A percentile compares a stretch with the other conserved stretches of the same genome.
Evolutionary conservation across 1,139 yeast species (phyloP).

Genomic region (Zygoascus meyerae): DNA sequence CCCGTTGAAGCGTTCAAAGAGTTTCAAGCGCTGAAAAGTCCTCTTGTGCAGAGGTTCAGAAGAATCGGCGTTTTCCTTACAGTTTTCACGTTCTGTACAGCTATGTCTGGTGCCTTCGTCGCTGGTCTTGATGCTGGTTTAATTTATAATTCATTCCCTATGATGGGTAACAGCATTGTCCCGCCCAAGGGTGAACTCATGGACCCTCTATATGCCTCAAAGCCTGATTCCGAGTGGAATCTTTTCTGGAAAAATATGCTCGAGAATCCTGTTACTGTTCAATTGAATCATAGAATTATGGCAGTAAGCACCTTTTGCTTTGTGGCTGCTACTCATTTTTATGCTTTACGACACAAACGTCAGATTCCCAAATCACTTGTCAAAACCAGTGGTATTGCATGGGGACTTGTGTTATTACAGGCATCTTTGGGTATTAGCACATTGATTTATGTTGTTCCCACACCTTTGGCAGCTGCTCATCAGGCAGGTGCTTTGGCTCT

Average conservation of each 20-base stretch:
- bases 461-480: slow-evolving; percentile 88
- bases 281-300: slow-evolving; percentile 78
- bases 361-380: slow-evolving; percentile 59
- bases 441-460: slow-evolving; percentile 82
- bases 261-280: slow-evolving; percentile 96
- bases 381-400: slow-evolving; percentile 55
- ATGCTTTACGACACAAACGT: slow-evolving; percentile 43
- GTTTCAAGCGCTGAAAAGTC: slow-evolving; percentile 50
- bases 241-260: slow-evolving; percentile 86
- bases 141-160: slow-evolving; percentile 93
- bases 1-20: slow-evolving; percentile 50
- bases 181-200: slow-evolving; percentile 73
- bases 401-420: slow-evolving; percentile 81
- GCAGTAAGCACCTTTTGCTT: slow-evolving; percentile 78
- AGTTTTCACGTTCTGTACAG: slow-evolving; percentile 72
- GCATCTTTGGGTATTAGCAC: slow-evolving; percentile 83
- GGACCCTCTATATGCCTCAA: slow-evolving; percentile 60
- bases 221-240: slow-evolving; percentile 39
- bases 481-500: slow-evolving; percentile 96
- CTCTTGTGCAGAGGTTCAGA: slow-evolving; percentile 55
- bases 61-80: slow-evolving; percentile 50
- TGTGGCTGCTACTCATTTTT: slow-evolving; percentile 57
- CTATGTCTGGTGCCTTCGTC: slow-evolving; percentile 93
- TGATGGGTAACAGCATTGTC: slow-evolving; percentile 73
- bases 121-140: slow-evolving; percentile 98